Percentiles rank a stretch among this genome's conserved stretches.
Evolutionary conservation across 2,329 filamentous ascomycete species (phyloP).

Genomic region (Aspergillus neoniger): DNA sequence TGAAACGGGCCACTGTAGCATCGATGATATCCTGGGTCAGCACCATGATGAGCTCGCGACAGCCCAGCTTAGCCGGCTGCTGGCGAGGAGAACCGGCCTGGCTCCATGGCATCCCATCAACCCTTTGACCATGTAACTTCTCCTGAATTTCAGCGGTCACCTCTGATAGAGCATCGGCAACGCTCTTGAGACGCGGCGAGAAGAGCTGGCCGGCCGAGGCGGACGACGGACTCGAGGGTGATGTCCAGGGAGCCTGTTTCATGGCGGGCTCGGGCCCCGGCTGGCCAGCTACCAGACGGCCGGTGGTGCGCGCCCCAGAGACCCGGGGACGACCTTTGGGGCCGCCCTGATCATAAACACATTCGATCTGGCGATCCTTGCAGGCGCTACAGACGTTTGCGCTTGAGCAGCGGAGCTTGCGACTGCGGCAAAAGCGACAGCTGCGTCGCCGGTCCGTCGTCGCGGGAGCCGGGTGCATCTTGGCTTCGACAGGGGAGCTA

Average conservation of each 20-base stretch:
- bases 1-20: background rate
- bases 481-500: background rate
- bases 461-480: background rate
- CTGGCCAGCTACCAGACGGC: background rate
- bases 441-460: conserved; percentile 3
- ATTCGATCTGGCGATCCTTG: conserved; percentile 3
- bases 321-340: background rate
- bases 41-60: background rate
- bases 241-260: background rate
- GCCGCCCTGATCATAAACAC: background rate
- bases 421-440: conserved; percentile 3
- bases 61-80: background rate
- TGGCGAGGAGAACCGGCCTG: background rate
- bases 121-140: background rate
- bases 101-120: background rate
- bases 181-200: background rate
- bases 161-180: background rate
- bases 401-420: background rate
- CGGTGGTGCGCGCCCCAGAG: background rate
- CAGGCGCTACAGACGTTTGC: background rate
- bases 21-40: background rate
- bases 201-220: background rate
- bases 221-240: background rate
- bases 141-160: background rate
- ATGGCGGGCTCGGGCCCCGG: background rate